Conservation (phyloP, 2,329 filamentous ascomycete species). For the Hyphodiscus sp. region DNA sequence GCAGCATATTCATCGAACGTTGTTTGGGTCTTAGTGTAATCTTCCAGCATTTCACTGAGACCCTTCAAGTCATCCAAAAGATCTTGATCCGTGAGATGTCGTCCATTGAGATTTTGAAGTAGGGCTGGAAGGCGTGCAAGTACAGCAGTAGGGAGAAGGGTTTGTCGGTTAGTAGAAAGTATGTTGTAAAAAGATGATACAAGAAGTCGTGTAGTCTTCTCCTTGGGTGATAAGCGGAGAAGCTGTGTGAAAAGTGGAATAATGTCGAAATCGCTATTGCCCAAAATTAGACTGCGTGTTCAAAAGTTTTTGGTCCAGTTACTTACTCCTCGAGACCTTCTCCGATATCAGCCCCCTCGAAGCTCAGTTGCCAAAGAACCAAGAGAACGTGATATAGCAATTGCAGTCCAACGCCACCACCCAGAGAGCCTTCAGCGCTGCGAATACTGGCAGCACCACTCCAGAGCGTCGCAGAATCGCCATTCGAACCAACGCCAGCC, state of each 20-base stretch:
- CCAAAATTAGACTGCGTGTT: constrained; percentile 22
- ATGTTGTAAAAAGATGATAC: constrained; percentile 87
- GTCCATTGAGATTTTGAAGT: constrained; percentile 55
- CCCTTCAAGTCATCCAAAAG: constrained; percentile 55
- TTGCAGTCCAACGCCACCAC: constrained; percentile 85
- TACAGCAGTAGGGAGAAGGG: constrained; percentile 75
- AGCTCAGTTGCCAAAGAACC: constrained; percentile 94
- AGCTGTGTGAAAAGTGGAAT: constrained; percentile 89
- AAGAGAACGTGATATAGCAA: constrained; percentile 90
- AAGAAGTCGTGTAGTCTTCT: constrained; percentile 91
- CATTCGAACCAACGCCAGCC: constrained; percentile 63
- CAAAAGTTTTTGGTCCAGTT: neutral
- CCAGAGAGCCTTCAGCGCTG: constrained; percentile 56
- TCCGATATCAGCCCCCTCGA: constrained; percentile 70
- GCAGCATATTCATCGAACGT: constrained; percentile 47
- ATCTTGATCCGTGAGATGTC: constrained; percentile 59
- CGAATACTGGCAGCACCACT: constrained; percentile 47
- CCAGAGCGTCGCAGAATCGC: constrained; percentile 55
- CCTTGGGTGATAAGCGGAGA: constrained; percentile 86
- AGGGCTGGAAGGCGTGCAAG: constrained; percentile 71
- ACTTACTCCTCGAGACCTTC: constrained; percentile 79
- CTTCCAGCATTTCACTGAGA: constrained; percentile 57
- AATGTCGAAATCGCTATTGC: constrained; percentile 78
- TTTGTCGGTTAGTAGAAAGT: constrained; percentile 61
- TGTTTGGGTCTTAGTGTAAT: constrained; percentile 60